These are phyloP conservation scores for Ampelocalamus luodianensis DNA, from an alignment of 176 grass and related monocot species.

Conservation along the genomic window DNA sequence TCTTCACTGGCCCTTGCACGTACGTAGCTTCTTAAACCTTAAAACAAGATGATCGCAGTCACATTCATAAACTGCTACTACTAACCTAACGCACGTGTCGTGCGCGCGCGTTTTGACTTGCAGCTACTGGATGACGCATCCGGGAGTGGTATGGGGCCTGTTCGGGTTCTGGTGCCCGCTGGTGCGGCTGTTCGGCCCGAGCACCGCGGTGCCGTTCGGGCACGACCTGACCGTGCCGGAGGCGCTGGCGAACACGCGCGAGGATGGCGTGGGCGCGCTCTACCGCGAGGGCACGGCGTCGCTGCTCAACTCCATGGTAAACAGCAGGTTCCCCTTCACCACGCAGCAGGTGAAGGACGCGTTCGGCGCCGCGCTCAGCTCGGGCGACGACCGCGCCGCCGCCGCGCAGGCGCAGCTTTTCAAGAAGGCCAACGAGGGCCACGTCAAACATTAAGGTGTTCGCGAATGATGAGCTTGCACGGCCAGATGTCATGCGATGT, in stretches of 20 bases:
- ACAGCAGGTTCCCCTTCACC: conserved; percentile 58
- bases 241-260: conserved; percentile 70
- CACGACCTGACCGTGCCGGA: conserved; percentile 67
- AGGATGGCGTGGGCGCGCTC: conserved; percentile 68
- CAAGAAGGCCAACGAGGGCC: conserved; percentile 67
- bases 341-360: conserved; percentile 75
- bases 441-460: no score
- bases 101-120: not conserved
- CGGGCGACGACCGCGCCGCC: conserved; percentile 50
- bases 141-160: conserved; percentile 58
- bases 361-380: conserved; percentile 52
- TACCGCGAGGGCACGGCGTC: conserved; percentile 83
- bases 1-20: conserved; percentile 67
- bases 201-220: conserved; percentile 55
- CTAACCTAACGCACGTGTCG: not conserved
- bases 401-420: conserved; percentile 70
- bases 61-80: not conserved
- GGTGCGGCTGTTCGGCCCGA: conserved; percentile 52
- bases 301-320: conserved; percentile 83
- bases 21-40: conserved; percentile 45
- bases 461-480: not conserved
- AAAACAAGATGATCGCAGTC: not conserved
- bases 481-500: not conserved
- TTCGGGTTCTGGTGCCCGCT: conserved; percentile 79
- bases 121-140: conserved; percentile 84